Evolutionary conservation across 345 rosid genomes (phyloP), one percentile per base, ranked within the genome.

Genomic region (Eucalyptus caleyi): DNA sequence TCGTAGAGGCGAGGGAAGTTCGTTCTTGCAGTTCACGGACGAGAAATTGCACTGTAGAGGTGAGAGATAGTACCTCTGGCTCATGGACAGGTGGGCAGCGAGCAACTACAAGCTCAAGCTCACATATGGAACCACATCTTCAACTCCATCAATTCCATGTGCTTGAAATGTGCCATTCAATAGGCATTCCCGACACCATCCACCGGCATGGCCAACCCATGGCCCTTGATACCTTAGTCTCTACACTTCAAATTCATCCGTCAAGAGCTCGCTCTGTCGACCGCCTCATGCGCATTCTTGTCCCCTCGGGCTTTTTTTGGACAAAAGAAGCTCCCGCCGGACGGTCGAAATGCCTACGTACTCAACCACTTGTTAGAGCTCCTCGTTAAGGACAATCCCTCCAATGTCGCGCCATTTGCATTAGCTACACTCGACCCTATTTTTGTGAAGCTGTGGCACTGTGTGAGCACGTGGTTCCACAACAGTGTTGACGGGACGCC

Each of bases 161-260:
- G 94, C 13, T 42, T 95, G 9, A 93, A 92, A 87, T 92, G 93
- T 56, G 94, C 92, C 18, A 67, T 95, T 54, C 86, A 53, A 53
- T 53, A 53, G 56, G 56, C 10, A 53, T 53, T 53, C 56, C 56
- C 24, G 56, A 86, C 21, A 67, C 88, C 82, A 88, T 95, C 91
- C 92, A 93, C 60, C 86, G 18, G 44, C 93, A 93, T 60, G 92
- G 90, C 54, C 59, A 77, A 12, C 92, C 94, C 91, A 94, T 94
- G 88, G 90, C 89, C 16, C 87, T 87, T 2, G 51, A 89, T 2
- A 89, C 93, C 62, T 94, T 94, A 2, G 86, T 87, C n/a, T 56
- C 90, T 2, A 87, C 90, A 23, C 87, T 94, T 1, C 34, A 34
- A 5, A 86, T 94, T 65, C 86, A 50, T 26, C 93, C 88, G 1